phyloP scores from a whole-genome alignment of 139 green algal genomes.

The Nannochloris sp. region DNA sequence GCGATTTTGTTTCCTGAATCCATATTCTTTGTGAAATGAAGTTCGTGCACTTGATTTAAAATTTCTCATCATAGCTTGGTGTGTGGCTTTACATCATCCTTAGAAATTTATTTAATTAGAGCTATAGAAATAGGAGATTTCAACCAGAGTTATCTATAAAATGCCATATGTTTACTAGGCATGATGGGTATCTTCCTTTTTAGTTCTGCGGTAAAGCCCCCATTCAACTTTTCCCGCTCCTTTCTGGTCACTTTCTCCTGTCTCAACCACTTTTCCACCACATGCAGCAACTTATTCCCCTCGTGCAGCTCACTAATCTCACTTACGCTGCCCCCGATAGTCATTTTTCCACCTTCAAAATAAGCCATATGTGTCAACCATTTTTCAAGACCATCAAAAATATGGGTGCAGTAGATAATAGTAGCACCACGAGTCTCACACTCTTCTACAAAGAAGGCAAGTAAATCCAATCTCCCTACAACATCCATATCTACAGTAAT shows the following conservation, averaged over 20 bases:
- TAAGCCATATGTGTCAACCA: conserved; percentile 85
- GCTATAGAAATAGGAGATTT: too few relatives aligned
- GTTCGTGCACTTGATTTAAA: too few relatives aligned
- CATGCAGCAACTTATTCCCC: conserved; percentile 59
- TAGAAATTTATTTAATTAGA: too few relatives aligned
- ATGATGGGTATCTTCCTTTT: conserved; percentile 34
- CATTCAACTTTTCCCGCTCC: conserved; percentile 4
- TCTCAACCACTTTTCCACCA: conserved; percentile 79
- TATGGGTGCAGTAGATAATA: conserved; percentile 97
- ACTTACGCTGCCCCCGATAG: conserved; percentile 28
- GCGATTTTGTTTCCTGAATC: too few relatives aligned
- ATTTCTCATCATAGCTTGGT: too few relatives aligned
- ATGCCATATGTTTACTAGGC: conserved; percentile 70
- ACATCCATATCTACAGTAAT: conserved; percentile 99
- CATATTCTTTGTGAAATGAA: too few relatives aligned
- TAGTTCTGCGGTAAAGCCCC: background rate
- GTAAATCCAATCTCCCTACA: conserved; percentile 83
- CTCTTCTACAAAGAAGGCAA: conserved; percentile 83
- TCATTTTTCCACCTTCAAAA: conserved; percentile 62
- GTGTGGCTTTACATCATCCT: too few relatives aligned
- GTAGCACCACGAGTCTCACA: conserved; percentile 65
- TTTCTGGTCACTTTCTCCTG: conserved; percentile 37
- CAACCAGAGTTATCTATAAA: conserved; percentile 47
- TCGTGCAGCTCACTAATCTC: conserved; percentile 26
- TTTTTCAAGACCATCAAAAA: conserved; percentile 91